These are phyloP conservation scores for Fusarium sp. DNA, from an alignment of 2,329 filamentous ascomycete species.

Conservation along the genomic window DNA sequence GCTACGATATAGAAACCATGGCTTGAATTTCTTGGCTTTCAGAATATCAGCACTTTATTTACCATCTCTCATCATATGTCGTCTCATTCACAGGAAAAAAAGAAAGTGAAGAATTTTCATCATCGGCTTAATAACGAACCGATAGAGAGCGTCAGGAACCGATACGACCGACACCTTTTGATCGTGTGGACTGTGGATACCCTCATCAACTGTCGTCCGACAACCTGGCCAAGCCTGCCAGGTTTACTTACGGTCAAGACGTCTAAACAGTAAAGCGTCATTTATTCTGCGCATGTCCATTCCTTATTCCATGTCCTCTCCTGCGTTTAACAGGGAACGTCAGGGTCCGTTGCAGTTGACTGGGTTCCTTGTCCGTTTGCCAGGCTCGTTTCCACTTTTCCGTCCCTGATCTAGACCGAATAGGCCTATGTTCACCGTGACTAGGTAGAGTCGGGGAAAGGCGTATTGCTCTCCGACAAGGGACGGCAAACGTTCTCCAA, in stretches of 20 bases:
- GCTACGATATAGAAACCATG: not conserved
- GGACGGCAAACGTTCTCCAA: slow-evolving; percentile 13
- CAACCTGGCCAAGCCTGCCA: slow-evolving; percentile 1
- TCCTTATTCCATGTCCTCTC: not conserved
- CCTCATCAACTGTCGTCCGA: slow-evolving; percentile 23
- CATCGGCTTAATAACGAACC: slow-evolving; percentile 12
- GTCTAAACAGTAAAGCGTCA: slow-evolving; percentile 30
- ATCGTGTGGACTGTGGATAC: slow-evolving; percentile 38
- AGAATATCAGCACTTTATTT: not conserved
- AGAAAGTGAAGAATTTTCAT: slow-evolving; percentile 20
- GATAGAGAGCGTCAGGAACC: slow-evolving; percentile 30
- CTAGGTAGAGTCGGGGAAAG: slow-evolving; percentile 22
- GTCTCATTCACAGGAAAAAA: slow-evolving; percentile 5
- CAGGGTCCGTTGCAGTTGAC: slow-evolving; percentile 26
- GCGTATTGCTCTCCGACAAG: slow-evolving; percentile 1
- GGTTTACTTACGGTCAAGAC: slow-evolving; percentile 7
- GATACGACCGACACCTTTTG: slow-evolving; percentile 13
- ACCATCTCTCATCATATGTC: not conserved
- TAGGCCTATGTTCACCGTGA: slow-evolving; percentile 18
- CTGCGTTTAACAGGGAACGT: slow-evolving; percentile 31
- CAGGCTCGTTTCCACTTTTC: slow-evolving; percentile 28
- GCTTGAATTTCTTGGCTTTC: not conserved
- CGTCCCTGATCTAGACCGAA: slow-evolving; percentile 32
- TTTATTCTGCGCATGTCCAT: slow-evolving; percentile 1
- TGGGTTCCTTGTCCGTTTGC: slow-evolving; percentile 29